Base-by-base conservation (phyloP, 1,139 yeast species). In the Suhomyces chickasaworum region DNA sequence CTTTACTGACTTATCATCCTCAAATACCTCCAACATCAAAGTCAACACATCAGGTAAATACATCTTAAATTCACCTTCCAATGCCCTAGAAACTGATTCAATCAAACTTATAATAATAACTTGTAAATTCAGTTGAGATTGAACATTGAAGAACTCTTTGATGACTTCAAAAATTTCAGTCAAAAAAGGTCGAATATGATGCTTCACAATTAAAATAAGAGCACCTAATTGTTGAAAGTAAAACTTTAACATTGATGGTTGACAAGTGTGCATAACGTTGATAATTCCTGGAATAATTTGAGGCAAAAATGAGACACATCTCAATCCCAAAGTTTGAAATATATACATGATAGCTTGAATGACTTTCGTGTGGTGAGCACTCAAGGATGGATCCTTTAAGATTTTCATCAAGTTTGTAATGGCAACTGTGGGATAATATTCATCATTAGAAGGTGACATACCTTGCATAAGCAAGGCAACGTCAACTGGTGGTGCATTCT, bases 341-440 rank as follows among this genome's bases (percentile, higher is more conserved):
- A 93, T 89, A 59, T 88, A 85, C 80, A 91, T 85, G 41, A 93
- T 86, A 0, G 98, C 96, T 57, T 89, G 96, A 10, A 90, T 88
- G 30, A 89, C 96, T 37, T 89, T 86, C 6, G 93, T 87, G 61
- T 95, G 98, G 58, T 91, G 96, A 0, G 89, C 75, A 13, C 88
- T 84, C 49, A 93, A 73, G 0, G 97, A 89, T 1, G 88, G 83
- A 63, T 95, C 99, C 53, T 86, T 85, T 42, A 93, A 68, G 21
- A 93, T 84, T 50, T 84, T 86, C 83, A 91, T 80, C 52, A 95
- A 70, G 15, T 90, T 88, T 31, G 84, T 84, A 37, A 93, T 88
- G 1, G 95, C 98, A 18, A 95, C 98, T 0, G 97, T 90, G 3
- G 98, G 97, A 58, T 89, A 91, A 58, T 90, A 95, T 56, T 91